Base-by-base conservation (phyloP, 306 rosid species). In the Benincasa hispida region DNA sequence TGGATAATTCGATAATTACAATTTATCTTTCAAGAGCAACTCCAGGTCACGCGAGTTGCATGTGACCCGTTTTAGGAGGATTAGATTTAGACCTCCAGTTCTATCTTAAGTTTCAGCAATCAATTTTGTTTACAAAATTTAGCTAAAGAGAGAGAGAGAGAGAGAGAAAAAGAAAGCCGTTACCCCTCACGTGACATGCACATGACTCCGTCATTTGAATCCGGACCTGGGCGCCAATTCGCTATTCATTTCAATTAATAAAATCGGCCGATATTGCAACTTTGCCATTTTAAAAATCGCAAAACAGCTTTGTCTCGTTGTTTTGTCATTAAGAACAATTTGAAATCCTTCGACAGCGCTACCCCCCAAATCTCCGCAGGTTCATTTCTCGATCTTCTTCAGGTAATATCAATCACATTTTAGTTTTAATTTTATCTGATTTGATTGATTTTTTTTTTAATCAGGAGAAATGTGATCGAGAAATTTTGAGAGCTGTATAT, bases 381-480 rank as follows among this genome's bases (percentile, higher is more conserved):
- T 28, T 47, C 72, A 27, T 62, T 39, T 37, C 55, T 79, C 42
- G 24, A 61, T 69, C 76, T 73, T 76, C 28, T 74, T 24, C 77
- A 82, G 83, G 85, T 82, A 83, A 56, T 35, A 19, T 68, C 68
- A 67, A 62, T 82, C 75, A 57, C 17, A 25, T 19, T 35, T 10
- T 73, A 28, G 53, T 41, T 34, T 41, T 18, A 22, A 15, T 75
- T 25, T 11, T 6, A 5, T 25, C 76, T n/a, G 37, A 67, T 37
- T 48, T 17, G 48, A 76, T 70, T 41, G 1, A 45, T 54, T 55
- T 51, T 67, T 48, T 48, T 24, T 47, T n/a, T n/a, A n/a, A 77
- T 78, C 82, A 82, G 67, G 60, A 32, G 72, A 10, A 70, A 73
- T 73, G 48, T 53, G 62, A 1, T 53, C 32, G 18, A 47, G 27